phyloP scores from a whole-genome alignment of 768 basidiomycete species.

The Daedaleopsis sinensis region DNA sequence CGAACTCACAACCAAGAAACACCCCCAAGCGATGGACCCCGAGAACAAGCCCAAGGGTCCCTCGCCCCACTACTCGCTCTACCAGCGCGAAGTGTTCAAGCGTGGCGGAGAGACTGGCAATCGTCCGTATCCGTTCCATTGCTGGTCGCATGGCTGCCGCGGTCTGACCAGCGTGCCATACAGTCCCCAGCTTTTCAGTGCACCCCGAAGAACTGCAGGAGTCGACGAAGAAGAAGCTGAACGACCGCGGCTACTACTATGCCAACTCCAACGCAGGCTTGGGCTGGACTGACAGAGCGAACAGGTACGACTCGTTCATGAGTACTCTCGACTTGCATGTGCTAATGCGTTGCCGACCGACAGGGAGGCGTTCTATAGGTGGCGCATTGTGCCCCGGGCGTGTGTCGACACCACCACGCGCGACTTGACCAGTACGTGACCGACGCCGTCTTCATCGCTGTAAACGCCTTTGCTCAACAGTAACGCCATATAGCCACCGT shows the following conservation, averaged over 20 bases:
- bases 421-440: slow-evolving; percentile 45
- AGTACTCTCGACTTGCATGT: neutral
- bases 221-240: slow-evolving; percentile 44
- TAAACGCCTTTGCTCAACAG: neutral
- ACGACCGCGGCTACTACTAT: slow-evolving; percentile 52
- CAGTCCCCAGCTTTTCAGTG: slow-evolving; percentile 46
- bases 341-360: neutral
- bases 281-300: slow-evolving; percentile 54
- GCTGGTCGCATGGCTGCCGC: neutral
- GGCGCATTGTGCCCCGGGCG: slow-evolving; percentile 58
- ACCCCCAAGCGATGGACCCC: slow-evolving; percentile 42
- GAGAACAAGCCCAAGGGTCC: slow-evolving; percentile 49
- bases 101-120: slow-evolving; percentile 40
- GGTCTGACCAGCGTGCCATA: neutral
- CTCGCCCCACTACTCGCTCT: slow-evolving; percentile 52
- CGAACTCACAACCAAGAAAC: neutral
- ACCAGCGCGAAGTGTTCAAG: slow-evolving; percentile 53
- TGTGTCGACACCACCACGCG: slow-evolving; percentile 54
- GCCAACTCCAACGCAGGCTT: slow-evolving; percentile 56
- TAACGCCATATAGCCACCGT: slow-evolving; percentile 39
- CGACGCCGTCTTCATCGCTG: neutral
- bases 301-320: slow-evolving; percentile 37
- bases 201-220: slow-evolving; percentile 46
- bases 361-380: slow-evolving; percentile 54
- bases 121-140: slow-evolving; percentile 31